phyloP scores from a whole-genome alignment of 176 grass and related monocot species.

The Guadua angustifolia region DNA sequence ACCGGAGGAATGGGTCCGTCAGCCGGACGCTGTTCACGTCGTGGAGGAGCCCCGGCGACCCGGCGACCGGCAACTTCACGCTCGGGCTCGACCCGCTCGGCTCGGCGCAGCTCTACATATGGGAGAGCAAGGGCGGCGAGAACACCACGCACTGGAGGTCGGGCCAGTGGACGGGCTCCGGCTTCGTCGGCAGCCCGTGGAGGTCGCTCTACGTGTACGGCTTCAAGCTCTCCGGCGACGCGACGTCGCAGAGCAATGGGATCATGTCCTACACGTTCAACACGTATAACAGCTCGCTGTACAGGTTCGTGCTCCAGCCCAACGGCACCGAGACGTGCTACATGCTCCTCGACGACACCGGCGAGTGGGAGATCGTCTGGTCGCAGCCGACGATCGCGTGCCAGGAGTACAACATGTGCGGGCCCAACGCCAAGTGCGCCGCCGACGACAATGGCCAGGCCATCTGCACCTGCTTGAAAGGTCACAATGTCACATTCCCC shows the following conservation, averaged over 20 bases:
- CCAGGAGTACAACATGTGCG: constrained; percentile 72
- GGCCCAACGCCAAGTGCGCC: constrained; percentile 58
- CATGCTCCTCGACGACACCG: constrained; percentile 47
- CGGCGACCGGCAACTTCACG: constrained; percentile 56
- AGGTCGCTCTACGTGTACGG: constrained; percentile 55
- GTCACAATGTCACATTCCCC: constrained; percentile 28
- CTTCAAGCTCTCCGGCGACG: constrained; percentile 51
- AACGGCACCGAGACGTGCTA: constrained; percentile 58
- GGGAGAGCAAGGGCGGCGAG: not conserved
- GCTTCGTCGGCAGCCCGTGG: constrained; percentile 54
- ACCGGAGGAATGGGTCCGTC: constrained; percentile 4
- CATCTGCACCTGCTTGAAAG: constrained; percentile 62
- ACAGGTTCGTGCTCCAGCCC: constrained; percentile 51
- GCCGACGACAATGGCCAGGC: constrained; percentile 14
- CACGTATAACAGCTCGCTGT: constrained; percentile 39
- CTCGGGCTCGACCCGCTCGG: constrained; percentile 58
- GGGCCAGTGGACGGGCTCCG: constrained; percentile 50
- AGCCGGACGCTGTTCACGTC: constrained; percentile 55
- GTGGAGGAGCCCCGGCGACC: constrained; percentile 59
- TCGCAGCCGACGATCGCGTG: constrained; percentile 59
- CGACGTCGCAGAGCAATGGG: not conserved
- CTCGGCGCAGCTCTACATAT: constrained; percentile 75
- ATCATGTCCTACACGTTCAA: constrained; percentile 44
- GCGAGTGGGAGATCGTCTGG: constrained; percentile 55
- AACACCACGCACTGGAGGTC: constrained; percentile 47